Percentiles rank a stretch among this genome's conserved stretches.
Evolutionary conservation across 169 alveolate genomes (phyloP).

Genomic region (Theileria equi): DNA sequence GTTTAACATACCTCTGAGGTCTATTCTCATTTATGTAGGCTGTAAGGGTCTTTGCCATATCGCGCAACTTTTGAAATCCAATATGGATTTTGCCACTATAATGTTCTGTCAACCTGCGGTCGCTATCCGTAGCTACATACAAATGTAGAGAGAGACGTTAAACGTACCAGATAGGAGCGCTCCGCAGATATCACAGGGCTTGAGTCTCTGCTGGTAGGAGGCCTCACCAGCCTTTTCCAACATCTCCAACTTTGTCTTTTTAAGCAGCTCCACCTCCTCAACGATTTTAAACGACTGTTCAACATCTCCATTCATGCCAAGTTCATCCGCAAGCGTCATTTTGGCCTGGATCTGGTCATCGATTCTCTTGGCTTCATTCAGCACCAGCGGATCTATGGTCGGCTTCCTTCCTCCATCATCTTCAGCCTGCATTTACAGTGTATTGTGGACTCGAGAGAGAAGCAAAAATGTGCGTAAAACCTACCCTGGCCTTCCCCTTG

Average conservation of each 20-base stretch:
- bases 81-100: conserved; percentile 78
- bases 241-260: conserved; percentile 69
- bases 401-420: conserved; percentile 46
- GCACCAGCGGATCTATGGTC: conserved; percentile 37
- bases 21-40: conserved; percentile 43
- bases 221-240: conserved; percentile 73
- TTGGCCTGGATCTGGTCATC: conserved; percentile 52
- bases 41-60: conserved; percentile 53
- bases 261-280: conserved; percentile 70
- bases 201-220: conserved; percentile 69
- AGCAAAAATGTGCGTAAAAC: not conserved
- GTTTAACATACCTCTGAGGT: not conserved
- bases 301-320: conserved; percentile 73
- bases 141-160: not conserved
- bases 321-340: conserved; percentile 58
- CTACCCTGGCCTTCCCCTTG: conserved; percentile 64
- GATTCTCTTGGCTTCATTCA: conserved; percentile 55
- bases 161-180: conserved; percentile 75
- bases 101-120: conserved; percentile 76
- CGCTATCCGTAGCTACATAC: conserved; percentile 67
- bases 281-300: conserved; percentile 71
- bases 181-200: conserved; percentile 83
- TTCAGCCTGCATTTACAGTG: conserved; percentile 33
- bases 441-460: not conserved
- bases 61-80: conserved; percentile 77